Evolutionary conservation across 2,329 filamentous ascomycete species (phyloP).

Genomic region (Aspergillus unguis): DNA sequence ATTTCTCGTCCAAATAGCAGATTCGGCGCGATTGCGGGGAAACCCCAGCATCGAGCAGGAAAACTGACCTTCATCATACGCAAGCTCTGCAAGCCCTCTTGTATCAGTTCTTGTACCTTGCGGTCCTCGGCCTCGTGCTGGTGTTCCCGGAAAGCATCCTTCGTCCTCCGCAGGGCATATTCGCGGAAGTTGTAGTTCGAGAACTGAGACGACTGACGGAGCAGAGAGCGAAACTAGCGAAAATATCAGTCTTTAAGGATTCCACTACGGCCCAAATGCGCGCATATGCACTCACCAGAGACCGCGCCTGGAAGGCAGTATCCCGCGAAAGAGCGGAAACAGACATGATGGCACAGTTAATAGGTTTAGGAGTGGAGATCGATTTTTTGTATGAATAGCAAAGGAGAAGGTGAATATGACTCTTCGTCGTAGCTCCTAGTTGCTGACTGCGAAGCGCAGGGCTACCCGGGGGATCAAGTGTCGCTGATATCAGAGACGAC

Average conservation of each 20-base stretch:
- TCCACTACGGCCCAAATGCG: background rate
- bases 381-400: background rate
- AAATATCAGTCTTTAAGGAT: background rate
- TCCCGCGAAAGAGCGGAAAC: constrained; percentile 40
- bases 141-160: constrained; percentile 85
- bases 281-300: constrained; percentile 37
- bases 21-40: background rate
- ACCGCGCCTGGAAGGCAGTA: constrained; percentile 48
- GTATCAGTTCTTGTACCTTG: constrained; percentile 80
- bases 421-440: background rate
- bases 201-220: constrained; percentile 84
- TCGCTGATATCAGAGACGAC: background rate
- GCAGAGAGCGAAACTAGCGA: constrained; percentile 81
- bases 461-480: background rate
- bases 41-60: background rate
- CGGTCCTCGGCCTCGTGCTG: constrained; percentile 68
- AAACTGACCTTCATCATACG: constrained; percentile 72
- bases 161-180: constrained; percentile 86
- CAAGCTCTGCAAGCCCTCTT: constrained; percentile 81
- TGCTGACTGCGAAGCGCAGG: constrained; percentile 1
- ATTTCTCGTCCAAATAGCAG: constrained; percentile 21
- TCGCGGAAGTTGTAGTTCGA: constrained; percentile 96
- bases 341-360: constrained; percentile 37
- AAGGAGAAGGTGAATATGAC: background rate
- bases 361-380: constrained; percentile 8